A percentile compares a stretch with the other conserved stretches of the same genome.
Evolutionary conservation across 257 asterid species (phyloP).

Genomic region (Cinchona pubescens): DNA sequence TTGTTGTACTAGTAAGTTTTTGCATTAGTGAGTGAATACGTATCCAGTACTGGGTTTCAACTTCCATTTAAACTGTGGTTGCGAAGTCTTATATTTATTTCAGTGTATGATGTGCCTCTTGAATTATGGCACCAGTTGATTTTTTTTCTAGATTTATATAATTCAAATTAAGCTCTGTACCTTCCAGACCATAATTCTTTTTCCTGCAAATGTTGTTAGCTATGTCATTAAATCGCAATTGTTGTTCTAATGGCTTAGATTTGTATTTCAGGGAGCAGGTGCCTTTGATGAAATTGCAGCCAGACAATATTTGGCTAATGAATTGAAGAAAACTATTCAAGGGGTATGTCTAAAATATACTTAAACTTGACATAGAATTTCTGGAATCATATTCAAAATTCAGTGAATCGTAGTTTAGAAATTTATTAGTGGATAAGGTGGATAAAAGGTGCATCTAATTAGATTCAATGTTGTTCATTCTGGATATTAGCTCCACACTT

Average conservation of each 20-base stretch:
- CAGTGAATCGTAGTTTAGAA: too few relatives aligned
- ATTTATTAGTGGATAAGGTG: too few relatives aligned
- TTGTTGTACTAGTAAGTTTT: slow-evolving; percentile 72
- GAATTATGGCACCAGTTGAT: background rate
- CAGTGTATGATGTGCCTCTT: background rate
- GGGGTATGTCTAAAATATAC: slow-evolving; percentile 61
- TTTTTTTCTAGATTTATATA: background rate
- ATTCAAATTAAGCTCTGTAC: background rate
- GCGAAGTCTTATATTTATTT: background rate
- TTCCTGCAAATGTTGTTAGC: background rate
- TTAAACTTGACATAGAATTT: slow-evolving; percentile 6
- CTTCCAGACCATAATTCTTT: background rate
- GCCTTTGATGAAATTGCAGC: slow-evolving; percentile 99
- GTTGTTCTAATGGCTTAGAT: background rate
- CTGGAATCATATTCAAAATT: background rate
- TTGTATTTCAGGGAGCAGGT: slow-evolving; percentile 83
- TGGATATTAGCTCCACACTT: too few relatives aligned
- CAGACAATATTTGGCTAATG: slow-evolving; percentile 80
- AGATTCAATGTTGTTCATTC: too few relatives aligned
- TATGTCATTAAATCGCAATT: background rate
- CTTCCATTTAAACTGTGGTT: background rate
- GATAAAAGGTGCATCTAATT: too few relatives aligned
- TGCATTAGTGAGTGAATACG: background rate
- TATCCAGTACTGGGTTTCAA: background rate
- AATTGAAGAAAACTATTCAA: slow-evolving; percentile 90